Base-by-base conservation (phyloP, 768 basidiomycete genomes). In the Fibroporia radiculosa region DNA sequence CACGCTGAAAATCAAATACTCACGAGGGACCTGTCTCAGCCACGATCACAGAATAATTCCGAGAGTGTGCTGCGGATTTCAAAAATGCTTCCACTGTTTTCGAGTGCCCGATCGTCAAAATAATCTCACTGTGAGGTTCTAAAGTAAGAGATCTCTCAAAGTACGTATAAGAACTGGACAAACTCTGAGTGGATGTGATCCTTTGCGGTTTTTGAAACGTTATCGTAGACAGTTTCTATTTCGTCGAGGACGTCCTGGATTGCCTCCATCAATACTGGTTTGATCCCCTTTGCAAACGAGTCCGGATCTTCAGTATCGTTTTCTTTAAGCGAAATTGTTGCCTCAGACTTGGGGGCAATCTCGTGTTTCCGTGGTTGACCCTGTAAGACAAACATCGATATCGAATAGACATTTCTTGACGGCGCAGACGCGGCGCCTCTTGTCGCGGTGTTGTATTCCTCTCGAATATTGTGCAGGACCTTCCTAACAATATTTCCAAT, bases 131-230 rank as follows among this genome's bases (percentile, higher is more conserved):
- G 56, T 3, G 41, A 32, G 33, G 40, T 22, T 29, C 38, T 12
- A 13, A 2, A 4, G 36, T 56, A 37, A 48, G 40, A 24, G 7
- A 7, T 13, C 13, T 20, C 14, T 20, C n/a, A 43, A 23, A 6
- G 13, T 25, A 35, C 3, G 7, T n/a, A n/a, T 11, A 12, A 6
- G 18, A 22, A 12, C n/a, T 44, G 43, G 6, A 68, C 89, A 61
- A 59, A 97, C 95, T 96, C 93, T n/a, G 93, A 91, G 62, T 98
- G 95, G 48, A 99, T 87, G 60, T 98, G 93, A 62, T 96, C 93
- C 64, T 80, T 86, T 2, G 93, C 91, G 55, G 87, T 89, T 69
- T 89, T 95, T 7, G 89, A 87, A 16, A 98, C 84, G 55, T 85
- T 93, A 54, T 96, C 89, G 55, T 97, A 91, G 1, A 95, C 93